Conservation (phyloP, 2,329 filamentous ascomycete species). For the Bipolaris bicolor region DNA sequence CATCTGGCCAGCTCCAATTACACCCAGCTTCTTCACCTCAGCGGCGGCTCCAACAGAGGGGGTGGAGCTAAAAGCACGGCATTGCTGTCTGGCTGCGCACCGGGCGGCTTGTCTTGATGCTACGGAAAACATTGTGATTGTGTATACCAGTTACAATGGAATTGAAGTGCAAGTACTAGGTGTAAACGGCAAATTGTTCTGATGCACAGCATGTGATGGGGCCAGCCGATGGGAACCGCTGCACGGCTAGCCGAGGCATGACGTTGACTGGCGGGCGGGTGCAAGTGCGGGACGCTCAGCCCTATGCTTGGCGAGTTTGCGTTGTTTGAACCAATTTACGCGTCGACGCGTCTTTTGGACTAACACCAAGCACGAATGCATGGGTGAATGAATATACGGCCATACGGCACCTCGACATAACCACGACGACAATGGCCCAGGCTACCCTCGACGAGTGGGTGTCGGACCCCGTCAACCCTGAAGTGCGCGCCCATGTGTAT, state of each 20-base stretch:
- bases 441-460: slow-evolving; percentile 55
- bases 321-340: slow-evolving; percentile 40
- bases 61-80: slow-evolving; percentile 70
- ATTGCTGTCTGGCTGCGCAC: slow-evolving; percentile 37
- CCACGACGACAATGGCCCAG: slow-evolving; percentile 46
- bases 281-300: slow-evolving; percentile 6
- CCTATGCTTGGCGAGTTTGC: slow-evolving; percentile 32
- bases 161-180: not conserved
- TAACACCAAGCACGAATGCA: slow-evolving; percentile 11
- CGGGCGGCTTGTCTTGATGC: slow-evolving; percentile 38
- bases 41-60: slow-evolving; percentile 63
- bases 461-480: slow-evolving; percentile 72
- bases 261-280: slow-evolving; percentile 17
- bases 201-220: slow-evolving; percentile 26
- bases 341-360: slow-evolving; percentile 39
- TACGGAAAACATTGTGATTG: slow-evolving; percentile 46
- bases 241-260: slow-evolving; percentile 30
- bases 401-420: slow-evolving; percentile 15
- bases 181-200: not conserved
- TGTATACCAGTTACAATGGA: slow-evolving; percentile 1
- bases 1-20: slow-evolving; percentile 96
- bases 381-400: too few relatives aligned
- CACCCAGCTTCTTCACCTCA: slow-evolving; percentile 85
- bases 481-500: slow-evolving; percentile 91
- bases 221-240: slow-evolving; percentile 36